Percentiles rank a stretch among this genome's conserved stretches.
Evolutionary conservation across 805 yeast genomes (phyloP).

Genomic region (Nakazawaea populi): DNA sequence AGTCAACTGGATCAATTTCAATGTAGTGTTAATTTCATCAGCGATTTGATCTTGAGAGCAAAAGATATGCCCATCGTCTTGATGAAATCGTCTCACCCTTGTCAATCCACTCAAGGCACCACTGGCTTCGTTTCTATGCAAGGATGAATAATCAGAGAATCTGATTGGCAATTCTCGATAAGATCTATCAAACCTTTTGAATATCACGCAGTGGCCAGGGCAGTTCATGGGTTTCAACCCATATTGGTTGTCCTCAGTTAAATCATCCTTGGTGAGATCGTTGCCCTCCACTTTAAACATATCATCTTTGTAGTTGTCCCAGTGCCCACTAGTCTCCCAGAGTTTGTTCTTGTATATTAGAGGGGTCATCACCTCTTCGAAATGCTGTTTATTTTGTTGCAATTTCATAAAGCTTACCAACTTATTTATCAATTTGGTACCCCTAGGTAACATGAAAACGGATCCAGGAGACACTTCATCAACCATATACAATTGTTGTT

Average conservation of each 20-base stretch:
- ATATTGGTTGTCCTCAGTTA: slow-evolving; percentile 30
- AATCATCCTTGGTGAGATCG: slow-evolving; percentile 23
- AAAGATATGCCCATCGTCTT: slow-evolving; percentile 97
- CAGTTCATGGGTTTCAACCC: slow-evolving; percentile 95
- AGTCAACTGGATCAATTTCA: slow-evolving; percentile 68
- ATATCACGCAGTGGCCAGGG: slow-evolving; percentile 90
- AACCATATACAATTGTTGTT: slow-evolving; percentile 72
- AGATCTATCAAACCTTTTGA: slow-evolving; percentile 67
- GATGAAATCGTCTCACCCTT: slow-evolving; percentile 91
- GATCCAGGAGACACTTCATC: slow-evolving; percentile 89
- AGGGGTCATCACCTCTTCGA: slow-evolving; percentile 90
- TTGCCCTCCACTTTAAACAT: slow-evolving; percentile 84
- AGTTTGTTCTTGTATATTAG: slow-evolving; percentile 73
- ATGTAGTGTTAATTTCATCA: slow-evolving; percentile 67
- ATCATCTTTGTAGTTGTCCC: slow-evolving; percentile 91
- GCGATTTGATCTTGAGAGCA: slow-evolving; percentile 73
- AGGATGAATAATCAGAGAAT: slow-evolving; percentile 81
- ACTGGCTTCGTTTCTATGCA: slow-evolving; percentile 91
- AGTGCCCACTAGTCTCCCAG: slow-evolving; percentile 93
- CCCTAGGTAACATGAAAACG: slow-evolving; percentile 87
- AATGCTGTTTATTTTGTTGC: slow-evolving; percentile 77
- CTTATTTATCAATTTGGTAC: slow-evolving; percentile 79
- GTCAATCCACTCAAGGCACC: slow-evolving; percentile 93
- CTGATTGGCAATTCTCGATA: slow-evolving; percentile 84
- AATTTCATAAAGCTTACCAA: slow-evolving; percentile 76